Percentiles rank a stretch among this genome's conserved stretches.
Conservation (phyloP, 371 early-diverging fungal species). For the Funneliformis caledonium region DNA sequence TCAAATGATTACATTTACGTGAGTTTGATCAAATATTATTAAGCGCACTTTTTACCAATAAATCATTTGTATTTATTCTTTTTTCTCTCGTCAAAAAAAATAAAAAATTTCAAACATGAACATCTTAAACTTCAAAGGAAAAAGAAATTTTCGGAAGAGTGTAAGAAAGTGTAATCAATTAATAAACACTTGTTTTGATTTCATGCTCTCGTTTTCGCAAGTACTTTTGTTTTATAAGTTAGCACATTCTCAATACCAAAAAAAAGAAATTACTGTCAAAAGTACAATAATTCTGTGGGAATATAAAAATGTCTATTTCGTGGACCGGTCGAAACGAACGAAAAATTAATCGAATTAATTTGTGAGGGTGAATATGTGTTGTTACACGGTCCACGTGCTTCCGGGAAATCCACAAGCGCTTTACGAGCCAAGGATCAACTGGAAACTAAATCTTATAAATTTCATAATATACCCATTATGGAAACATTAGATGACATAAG, state of each 20-base stretch:
- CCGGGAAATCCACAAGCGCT: slow-evolving; percentile 31
- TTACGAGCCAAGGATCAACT: slow-evolving; percentile 11
- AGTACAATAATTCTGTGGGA: slow-evolving; percentile 19
- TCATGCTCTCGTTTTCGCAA: not conserved
- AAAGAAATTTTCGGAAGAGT: too few relatives aligned
- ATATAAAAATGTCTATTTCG: slow-evolving; percentile 8
- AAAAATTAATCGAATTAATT: slow-evolving; percentile 13
- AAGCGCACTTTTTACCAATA: too few relatives aligned
- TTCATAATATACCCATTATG: too few relatives aligned
- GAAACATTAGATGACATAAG: too few relatives aligned
- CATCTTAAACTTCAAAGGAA: too few relatives aligned
- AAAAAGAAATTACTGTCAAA: slow-evolving; percentile 28
- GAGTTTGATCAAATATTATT: too few relatives aligned
- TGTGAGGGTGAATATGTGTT: slow-evolving; percentile 11
- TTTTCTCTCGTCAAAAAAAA: too few relatives aligned
- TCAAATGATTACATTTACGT: too few relatives aligned
- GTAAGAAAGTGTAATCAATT: too few relatives aligned
- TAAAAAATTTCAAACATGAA: too few relatives aligned
- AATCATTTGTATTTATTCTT: too few relatives aligned
- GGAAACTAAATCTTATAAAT: not conserved
- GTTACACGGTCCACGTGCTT: slow-evolving; percentile 25
- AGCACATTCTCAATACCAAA: not conserved
- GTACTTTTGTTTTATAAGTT: not conserved
- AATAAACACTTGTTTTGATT: too few relatives aligned
- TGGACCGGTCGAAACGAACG: not conserved